Base-by-base conservation (phyloP, 106 monocot genomes). In the Narthecium ossifragum region DNA sequence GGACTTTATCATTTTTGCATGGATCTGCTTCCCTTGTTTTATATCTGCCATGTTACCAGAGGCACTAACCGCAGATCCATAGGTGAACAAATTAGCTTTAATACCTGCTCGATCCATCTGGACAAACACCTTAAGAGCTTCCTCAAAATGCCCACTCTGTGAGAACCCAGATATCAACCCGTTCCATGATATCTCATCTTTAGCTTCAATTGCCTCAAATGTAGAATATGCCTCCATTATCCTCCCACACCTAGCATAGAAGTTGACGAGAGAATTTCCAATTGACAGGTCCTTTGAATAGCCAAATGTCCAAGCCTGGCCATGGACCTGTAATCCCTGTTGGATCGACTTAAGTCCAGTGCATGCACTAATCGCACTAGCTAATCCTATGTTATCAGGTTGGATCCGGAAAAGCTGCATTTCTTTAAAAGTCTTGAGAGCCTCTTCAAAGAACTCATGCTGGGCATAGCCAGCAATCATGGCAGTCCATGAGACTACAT, bases 161-260 rank as follows among this genome's bases (percentile, higher is more conserved):
- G 80, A 65, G 67, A 92, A 84, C 15, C 92, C 92, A 4, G 92
- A 84, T 67, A 92, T 81, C 73, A 92, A 61, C 34, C 84, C 84
- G 55, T 92, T 92, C 92, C 92, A 92, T 60, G 92, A 75, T 25
- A 87, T 72, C 51, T 84, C 88, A 73, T 92, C 83, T 55, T 76
- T 73, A 50, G 23, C 32, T 53, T 62, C 78, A 31, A 78, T 48
- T 28, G n/a, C 29, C 30, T 62, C 20, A 55, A 92, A 88, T 23
- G 71, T 61, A 57, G 73, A 66, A 70, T 73, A 73, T 53, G 92
- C 92, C 38, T 92, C 84, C 21, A 30, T 31, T 18, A 72, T 31
- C 54, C 36, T 62, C 38, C 92, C 92, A 67, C 81, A 88, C 66
- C 70, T 75, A 30, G 92, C 84, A 63, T 92, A 92, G 55, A 88